Evolutionary conservation across 1,139 yeast species (phyloP), one percentile per base, ranked within the genome.

Genomic region (Debaryomycetaceae sp.): DNA sequence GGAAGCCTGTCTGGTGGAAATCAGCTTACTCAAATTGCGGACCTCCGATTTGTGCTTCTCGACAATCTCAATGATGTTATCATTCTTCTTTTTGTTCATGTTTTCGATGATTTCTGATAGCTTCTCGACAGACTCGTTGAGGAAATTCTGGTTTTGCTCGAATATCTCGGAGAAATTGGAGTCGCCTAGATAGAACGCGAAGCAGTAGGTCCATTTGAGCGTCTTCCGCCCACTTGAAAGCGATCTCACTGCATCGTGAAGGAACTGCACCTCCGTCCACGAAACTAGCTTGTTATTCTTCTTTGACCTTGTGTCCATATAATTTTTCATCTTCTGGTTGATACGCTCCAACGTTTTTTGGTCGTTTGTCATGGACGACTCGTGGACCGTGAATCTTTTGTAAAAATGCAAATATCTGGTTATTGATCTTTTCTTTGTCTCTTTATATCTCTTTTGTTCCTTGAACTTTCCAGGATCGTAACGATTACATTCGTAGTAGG

Each of bases 251-350:
- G 93, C 83, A 49, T 86, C 95, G 6, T 83, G 78, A 43, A 90
- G 72, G 59, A 87, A 91, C 57, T 88, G 95, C 1, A 90, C 86
- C 57, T 91, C 97, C 46, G 87, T 87, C 96, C 97, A 90, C 2
- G 95, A 84, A 47, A 88, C 52, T n/a, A 58, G 55, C 6, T 46
- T 47, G 34, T 49, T 44, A 27, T 53, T 52, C 54, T 56, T 53
- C 44, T 56, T 50, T 38, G 48, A 46, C 41, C 44, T 46, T 37
- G 45, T 45, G 47, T 81, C 81, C 65, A 91, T 72, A 47, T 63
- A 70, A 37, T 73, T 69, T 47, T 78, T 78, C 61, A 90, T 87
- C 53, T 80, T 79, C 35, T 69, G 67, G 51, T 87, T 87, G 45
- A 90, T 83, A 38, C 75, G 74, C 24, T 72, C 68, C 47, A 87